Conservation (phyloP, 768 basidiomycete species). For the Trametes cinnabarina region DNA sequence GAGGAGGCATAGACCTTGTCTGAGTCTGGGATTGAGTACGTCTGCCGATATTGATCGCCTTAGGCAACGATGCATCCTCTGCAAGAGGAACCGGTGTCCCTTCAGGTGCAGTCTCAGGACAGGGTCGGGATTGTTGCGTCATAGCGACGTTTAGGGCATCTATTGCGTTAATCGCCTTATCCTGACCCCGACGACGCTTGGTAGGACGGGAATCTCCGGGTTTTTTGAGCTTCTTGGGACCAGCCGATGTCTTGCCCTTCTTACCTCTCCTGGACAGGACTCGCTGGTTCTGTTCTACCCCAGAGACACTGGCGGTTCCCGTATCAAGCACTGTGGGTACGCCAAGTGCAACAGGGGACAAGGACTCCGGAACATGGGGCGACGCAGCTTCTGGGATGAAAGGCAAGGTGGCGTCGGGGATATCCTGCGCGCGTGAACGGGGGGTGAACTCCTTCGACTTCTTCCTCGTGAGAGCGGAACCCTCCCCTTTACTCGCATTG, state of each 20-base stretch:
- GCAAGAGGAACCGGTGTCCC: neutral
- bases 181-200: neutral
- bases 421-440: too few relatives aligned
- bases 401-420: too few relatives aligned
- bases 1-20: too few relatives aligned
- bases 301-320: too few relatives aligned
- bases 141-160: neutral
- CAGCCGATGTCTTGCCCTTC: neutral
- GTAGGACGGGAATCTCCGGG: neutral
- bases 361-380: too few relatives aligned
- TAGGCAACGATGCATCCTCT: neutral
- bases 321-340: too few relatives aligned
- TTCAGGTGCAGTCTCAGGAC: neutral
- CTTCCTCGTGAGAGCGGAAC: neutral
- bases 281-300: neutral
- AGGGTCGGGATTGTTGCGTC: neutral
- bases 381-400: neutral
- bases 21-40: neutral
- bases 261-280: neutral
- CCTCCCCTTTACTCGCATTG: neutral
- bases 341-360: too few relatives aligned
- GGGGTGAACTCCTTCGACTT: neutral
- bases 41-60: neutral
- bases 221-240: neutral
- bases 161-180: neutral